phyloP scores from a whole-genome alignment of 306 rosid species.

The Hippophae gyantsensis region DNA sequence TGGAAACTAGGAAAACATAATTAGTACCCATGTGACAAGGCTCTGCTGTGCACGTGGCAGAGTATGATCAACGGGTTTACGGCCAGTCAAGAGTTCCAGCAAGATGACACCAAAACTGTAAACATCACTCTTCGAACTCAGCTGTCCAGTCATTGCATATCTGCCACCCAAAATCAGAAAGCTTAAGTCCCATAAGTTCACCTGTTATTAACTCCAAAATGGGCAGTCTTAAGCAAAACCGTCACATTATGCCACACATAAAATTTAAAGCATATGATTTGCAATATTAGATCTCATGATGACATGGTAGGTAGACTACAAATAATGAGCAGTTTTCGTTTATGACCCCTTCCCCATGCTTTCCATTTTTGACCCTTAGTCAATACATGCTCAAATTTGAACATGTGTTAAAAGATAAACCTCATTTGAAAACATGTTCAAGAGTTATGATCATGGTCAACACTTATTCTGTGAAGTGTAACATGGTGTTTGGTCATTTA shows the following conservation, averaged over 20 bases:
- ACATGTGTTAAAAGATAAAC: too few relatives aligned
- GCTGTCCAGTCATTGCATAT: slow-evolving; percentile 73
- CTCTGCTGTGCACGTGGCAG: slow-evolving; percentile 85
- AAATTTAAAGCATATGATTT: too few relatives aligned
- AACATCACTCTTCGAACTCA: slow-evolving; percentile 67
- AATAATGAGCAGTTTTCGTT: too few relatives aligned
- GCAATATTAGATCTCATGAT: too few relatives aligned
- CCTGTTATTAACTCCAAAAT: neutral
- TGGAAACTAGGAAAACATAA: neutral
- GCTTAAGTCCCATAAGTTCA: neutral
- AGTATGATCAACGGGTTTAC: slow-evolving; percentile 74
- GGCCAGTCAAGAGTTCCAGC: slow-evolving; percentile 71
- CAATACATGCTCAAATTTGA: too few relatives aligned
- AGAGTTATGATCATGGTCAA: too few relatives aligned
- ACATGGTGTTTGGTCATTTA: too few relatives aligned
- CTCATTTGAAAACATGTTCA: too few relatives aligned
- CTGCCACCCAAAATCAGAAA: slow-evolving; percentile 33
- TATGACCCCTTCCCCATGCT: too few relatives aligned
- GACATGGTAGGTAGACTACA: too few relatives aligned
- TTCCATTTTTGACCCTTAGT: too few relatives aligned
- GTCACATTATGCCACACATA: neutral
- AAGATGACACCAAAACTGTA: slow-evolving; percentile 75
- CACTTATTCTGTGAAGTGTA: too few relatives aligned
- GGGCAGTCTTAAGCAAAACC: neutral
- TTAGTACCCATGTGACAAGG: slow-evolving; percentile 79